Evolutionary conservation across 768 basidiomycete species (phyloP).

Genomic region (Kwoniella mangroviensis): DNA sequence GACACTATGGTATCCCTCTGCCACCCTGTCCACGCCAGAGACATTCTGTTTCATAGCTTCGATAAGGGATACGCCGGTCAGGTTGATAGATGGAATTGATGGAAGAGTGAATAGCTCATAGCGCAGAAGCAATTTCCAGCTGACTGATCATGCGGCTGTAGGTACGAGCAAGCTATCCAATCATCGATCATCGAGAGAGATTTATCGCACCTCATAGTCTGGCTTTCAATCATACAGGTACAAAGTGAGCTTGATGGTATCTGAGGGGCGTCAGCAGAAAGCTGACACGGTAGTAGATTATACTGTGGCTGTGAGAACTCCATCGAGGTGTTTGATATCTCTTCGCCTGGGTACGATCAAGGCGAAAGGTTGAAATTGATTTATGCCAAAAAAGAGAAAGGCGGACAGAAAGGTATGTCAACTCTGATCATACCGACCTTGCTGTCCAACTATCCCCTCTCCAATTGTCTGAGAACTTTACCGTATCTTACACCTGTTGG

Average conservation of each 20-base stretch:
- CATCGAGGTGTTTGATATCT: constrained; percentile 81
- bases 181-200: constrained; percentile 91
- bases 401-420: constrained; percentile 79
- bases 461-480: too few relatives aligned
- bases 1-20: constrained; percentile 82
- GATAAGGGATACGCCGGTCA: constrained; percentile 81
- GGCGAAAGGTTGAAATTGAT: constrained; percentile 73
- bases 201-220: constrained; percentile 84
- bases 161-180: constrained; percentile 88
- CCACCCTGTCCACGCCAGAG: constrained; percentile 65
- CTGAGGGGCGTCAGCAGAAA: not conserved
- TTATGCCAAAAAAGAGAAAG: constrained; percentile 74
- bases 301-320: constrained; percentile 87
- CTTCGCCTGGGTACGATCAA: constrained; percentile 66
- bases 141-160: constrained; percentile 53
- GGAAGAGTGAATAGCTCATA: constrained; percentile 65
- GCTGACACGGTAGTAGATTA: constrained; percentile 61
- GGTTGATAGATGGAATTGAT: constrained; percentile 76
- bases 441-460: too few relatives aligned
- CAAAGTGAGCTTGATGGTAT: constrained; percentile 63
- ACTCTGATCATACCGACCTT: not conserved
- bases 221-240: constrained; percentile 71
- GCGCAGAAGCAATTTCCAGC: not conserved
- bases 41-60: constrained; percentile 83
- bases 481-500: not conserved